Percentiles rank a stretch among this genome's conserved stretches.
These are phyloP conservation scores for Raphidocelis subcapitata DNA, from an alignment of 139 green algal species.

Conservation along the genomic window DNA sequence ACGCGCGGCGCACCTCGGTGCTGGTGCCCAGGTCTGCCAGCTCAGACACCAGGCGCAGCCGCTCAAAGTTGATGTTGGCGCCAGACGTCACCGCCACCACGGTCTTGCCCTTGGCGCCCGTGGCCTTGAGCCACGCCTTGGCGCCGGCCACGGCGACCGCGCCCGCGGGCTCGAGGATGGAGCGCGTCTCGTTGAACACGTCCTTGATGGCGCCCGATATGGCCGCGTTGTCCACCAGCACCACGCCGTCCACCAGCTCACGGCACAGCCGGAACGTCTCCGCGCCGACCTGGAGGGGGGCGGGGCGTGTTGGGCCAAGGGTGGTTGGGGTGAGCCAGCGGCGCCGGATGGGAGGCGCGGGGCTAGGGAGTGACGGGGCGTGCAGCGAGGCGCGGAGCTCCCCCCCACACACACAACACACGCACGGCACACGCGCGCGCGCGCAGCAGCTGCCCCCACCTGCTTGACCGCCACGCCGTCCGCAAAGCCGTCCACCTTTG, in stretches of 20 bases:
- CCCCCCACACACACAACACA: no score
- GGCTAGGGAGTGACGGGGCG: no score
- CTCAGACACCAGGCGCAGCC: conserved; percentile 89
- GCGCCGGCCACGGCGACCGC: conserved; percentile 75
- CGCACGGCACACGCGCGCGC: no score
- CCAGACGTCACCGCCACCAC: conserved; percentile 73
- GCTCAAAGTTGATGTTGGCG: conserved; percentile 98
- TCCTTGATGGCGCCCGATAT: conserved; percentile 93
- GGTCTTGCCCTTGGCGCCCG: conserved; percentile 60
- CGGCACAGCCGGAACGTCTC: conserved; percentile 93
- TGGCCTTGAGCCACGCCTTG: conserved; percentile 78
- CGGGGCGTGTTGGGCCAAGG: no score
- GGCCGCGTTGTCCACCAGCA: conserved; percentile 87
- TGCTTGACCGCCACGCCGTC: conserved; percentile 91
- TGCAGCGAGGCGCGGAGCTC: no score
- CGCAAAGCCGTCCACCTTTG: conserved; percentile 89
- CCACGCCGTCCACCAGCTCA: conserved; percentile 86
- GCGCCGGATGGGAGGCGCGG: background rate
- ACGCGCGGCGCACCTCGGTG: conserved; percentile 27
- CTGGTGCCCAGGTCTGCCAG: conserved; percentile 88
- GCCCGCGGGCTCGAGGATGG: conserved; percentile 92
- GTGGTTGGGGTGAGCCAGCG: background rate
- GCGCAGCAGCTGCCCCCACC: no score
- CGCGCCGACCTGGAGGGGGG: conserved; percentile 61
- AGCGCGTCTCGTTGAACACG: conserved; percentile 86